Evolutionary conservation across 1,284 basidiomycete genomes (phyloP).

Genomic region (Wolfiporia cocos): DNA sequence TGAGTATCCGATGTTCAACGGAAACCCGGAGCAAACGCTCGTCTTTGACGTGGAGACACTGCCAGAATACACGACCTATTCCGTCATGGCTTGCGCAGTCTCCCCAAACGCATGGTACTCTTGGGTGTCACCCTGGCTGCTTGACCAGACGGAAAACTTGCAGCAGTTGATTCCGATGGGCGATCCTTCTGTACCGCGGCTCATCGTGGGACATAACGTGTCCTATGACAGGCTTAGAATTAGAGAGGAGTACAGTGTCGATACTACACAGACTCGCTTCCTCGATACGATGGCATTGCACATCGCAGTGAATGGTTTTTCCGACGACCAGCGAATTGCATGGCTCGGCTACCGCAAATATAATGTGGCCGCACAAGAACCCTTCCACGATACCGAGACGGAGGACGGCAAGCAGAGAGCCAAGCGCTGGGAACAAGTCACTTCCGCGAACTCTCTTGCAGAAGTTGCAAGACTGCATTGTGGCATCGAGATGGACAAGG

Average conservation of each 20-base stretch:
- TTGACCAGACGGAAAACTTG: conserved; percentile 58
- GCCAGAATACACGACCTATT: too few relatives aligned
- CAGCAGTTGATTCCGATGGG: conserved; percentile 80
- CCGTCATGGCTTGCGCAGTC: conserved; percentile 89
- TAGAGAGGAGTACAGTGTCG: conserved; percentile 79
- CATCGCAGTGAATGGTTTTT: conserved; percentile 91
- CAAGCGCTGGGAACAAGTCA: conserved; percentile 89
- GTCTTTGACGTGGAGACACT: too few relatives aligned
- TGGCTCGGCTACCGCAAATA: conserved; percentile 83
- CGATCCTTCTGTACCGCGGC: conserved; percentile 40
- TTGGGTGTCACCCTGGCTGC: conserved; percentile 94
- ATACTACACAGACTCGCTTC: conserved; percentile 73
- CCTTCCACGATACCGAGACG: conserved; percentile 25
- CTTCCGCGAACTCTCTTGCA: conserved; percentile 87
- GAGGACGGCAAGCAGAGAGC: conserved; percentile 35
- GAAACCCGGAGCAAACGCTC: too few relatives aligned
- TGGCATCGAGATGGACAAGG: conserved; percentile 77
- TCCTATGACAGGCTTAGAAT: conserved; percentile 89
- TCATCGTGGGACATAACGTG: conserved; percentile 93
- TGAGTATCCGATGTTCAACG: too few relatives aligned
- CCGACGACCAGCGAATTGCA: conserved; percentile 89
- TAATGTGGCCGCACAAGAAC: conserved; percentile 43
- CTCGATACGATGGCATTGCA: conserved; percentile 96
- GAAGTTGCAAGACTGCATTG: conserved; percentile 93
- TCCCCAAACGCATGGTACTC: conserved; percentile 87